Conservation (phyloP, 805 yeast species). For the Spathaspora arborariae region DNA sequence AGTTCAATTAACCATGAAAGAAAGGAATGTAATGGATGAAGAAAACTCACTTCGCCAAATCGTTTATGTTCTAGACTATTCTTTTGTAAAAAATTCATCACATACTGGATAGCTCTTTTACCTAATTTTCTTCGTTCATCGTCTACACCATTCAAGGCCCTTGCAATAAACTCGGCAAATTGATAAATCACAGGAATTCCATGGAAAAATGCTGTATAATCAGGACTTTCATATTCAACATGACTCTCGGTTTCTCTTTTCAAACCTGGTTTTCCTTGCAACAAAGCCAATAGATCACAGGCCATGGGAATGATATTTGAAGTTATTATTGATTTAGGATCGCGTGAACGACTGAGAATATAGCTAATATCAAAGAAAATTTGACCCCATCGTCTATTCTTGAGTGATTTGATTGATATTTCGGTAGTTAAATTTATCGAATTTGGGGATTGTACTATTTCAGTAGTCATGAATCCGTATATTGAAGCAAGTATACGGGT, state of each 20-base stretch:
- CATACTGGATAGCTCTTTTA: constrained; percentile 26
- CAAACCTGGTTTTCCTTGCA: constrained; percentile 76
- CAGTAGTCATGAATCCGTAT: constrained; percentile 57
- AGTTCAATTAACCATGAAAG: constrained; percentile 68
- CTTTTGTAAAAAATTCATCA: constrained; percentile 23
- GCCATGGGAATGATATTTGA: constrained; percentile 51
- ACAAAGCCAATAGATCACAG: constrained; percentile 60
- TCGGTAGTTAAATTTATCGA: constrained; percentile 34
- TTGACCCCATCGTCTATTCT: constrained; percentile 74
- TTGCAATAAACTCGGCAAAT: constrained; percentile 52
- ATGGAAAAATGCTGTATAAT: constrained; percentile 70
- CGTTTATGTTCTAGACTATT: constrained; percentile 29
- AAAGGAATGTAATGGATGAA: constrained; percentile 78
- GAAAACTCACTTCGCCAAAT: constrained; percentile 57
- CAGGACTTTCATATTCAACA: constrained; percentile 86
- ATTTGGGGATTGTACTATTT: constrained; percentile 44
- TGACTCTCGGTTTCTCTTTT: constrained; percentile 74
- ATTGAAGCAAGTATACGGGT: constrained; percentile 59
- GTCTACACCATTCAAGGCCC: constrained; percentile 31
- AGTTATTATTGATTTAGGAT: constrained; percentile 44
- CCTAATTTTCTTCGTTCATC: constrained; percentile 16
- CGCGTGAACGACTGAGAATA: constrained; percentile 65
- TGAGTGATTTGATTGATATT: constrained; percentile 45
- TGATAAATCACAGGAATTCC: constrained; percentile 66
- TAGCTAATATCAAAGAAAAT: constrained; percentile 77